These are phyloP conservation scores for Aspergillus uvarum DNA, from an alignment of 2,329 filamentous ascomycete genomes.

Conservation along the genomic window DNA sequence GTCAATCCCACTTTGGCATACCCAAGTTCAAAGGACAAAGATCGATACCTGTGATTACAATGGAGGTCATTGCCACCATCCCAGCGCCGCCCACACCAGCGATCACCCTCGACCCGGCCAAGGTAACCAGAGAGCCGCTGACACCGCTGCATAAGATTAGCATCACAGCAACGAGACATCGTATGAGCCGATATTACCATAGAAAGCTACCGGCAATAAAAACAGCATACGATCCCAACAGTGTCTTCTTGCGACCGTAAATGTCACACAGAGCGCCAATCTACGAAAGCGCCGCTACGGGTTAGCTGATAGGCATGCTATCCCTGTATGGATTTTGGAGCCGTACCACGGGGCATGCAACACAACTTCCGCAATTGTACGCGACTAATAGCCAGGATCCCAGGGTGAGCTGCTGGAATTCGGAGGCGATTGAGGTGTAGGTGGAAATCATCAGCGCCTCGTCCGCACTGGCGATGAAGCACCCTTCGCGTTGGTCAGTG, in stretches of 20 bases:
- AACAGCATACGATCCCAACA: constrained; percentile 40
- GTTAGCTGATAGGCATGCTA: too few species aligned
- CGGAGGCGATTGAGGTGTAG: constrained; percentile 53
- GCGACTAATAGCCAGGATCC: constrained; percentile 48
- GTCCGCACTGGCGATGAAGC: constrained; percentile 62
- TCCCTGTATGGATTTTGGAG: neutral
- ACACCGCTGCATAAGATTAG: constrained; percentile 7
- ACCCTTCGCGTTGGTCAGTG: too few species aligned
- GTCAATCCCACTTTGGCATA: too few species aligned
- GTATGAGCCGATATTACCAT: constrained; percentile 18
- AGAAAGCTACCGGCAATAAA: constrained; percentile 19
- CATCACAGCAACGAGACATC: too few species aligned
- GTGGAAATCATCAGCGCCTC: constrained; percentile 64
- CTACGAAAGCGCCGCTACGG: constrained; percentile 6
- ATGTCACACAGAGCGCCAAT: constrained; percentile 49
- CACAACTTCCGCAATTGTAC: constrained; percentile 46
- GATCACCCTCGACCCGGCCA: constrained; percentile 38
- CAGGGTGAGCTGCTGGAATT: constrained; percentile 44
- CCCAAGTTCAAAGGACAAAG: too few species aligned
- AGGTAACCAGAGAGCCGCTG: constrained; percentile 16
- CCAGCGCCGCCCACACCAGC: constrained; percentile 41
- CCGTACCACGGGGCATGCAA: constrained; percentile 38
- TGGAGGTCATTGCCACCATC: constrained; percentile 38
- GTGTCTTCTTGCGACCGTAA: constrained; percentile 44
- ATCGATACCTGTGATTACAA: too few species aligned